Evolutionary conservation across 2,329 filamentous ascomycete genomes (phyloP), one percentile per base, ranked within the genome.

Genomic region (Xylaria hypoxylon): DNA sequence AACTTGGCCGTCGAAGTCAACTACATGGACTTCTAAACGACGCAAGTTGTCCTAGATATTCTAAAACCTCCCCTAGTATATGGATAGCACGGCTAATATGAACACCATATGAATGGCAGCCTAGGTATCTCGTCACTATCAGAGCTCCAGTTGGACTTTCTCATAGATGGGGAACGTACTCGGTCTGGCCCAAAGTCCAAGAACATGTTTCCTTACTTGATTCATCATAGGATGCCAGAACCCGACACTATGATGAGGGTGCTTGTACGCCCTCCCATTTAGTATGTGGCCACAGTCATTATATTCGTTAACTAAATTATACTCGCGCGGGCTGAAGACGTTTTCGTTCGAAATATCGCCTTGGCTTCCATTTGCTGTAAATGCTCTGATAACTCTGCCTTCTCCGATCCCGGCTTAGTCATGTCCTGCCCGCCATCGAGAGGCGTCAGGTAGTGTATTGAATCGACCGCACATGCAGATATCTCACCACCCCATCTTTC

Each of bases 31-130:
- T 2, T 80, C 81, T 7, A 90, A 75, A 0, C 78, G 76, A 2
- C 77, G 78, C 19, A 85, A 77, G 59, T 86, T 87, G 50, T 79
- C 70, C 11, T 87, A 80, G 0, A 85, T 80, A 15, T 80, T 72
- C 72, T 81, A 87, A 22, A 90, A 83, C 0, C 84, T 83, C 0
- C 79, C 87, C 88, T 88, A 91, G 77, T 87, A 90, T 2, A 90
- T 76, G 0, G 86, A 89, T 0, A 91, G 74, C 3, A 89, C 80
- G 11, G 70, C 78, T 5, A 90, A 75, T 52, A 89, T 85, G 71
- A 88, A 89, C 3, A 80, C 70, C 73, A 85, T 85, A 5, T 90
- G 79, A 6, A 87, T 79, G 1, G 83, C 68, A 5, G 85, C 82
- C 83, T 40, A 35, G 26, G 22, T 40, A 13, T 42, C 22, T 19